phyloP scores from a whole-genome alignment of 805 yeast species.

The Spathaspora girioi region DNA sequence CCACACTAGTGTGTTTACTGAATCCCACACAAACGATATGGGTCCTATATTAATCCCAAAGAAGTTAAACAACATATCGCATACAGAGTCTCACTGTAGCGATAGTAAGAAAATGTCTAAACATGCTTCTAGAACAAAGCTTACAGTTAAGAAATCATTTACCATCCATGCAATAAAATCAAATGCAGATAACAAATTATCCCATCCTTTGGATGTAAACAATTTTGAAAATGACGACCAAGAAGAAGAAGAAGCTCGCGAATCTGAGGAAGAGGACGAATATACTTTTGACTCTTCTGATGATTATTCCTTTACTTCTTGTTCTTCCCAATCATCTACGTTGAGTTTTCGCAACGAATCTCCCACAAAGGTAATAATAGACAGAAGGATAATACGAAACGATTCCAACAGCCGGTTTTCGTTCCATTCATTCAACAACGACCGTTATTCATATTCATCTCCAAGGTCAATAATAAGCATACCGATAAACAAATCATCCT shows the following conservation, averaged over 20 bases:
- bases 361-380: neutral
- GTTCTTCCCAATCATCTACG: neutral
- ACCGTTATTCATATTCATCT: neutral
- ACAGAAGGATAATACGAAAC: neutral
- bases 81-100: neutral
- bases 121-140: neutral
- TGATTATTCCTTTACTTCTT: neutral
- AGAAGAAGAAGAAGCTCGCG: neutral
- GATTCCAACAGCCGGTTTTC: neutral
- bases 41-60: neutral
- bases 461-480: slow-evolving; percentile 3
- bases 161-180: slow-evolving; percentile 1
- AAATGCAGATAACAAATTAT: neutral
- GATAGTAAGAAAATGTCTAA: neutral
- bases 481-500: slow-evolving; percentile 1
- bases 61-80: neutral
- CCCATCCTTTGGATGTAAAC: slow-evolving; percentile 3
- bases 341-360: neutral
- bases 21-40: neutral
- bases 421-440: slow-evolving; percentile 3
- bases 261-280: slow-evolving; percentile 3
- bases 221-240: neutral
- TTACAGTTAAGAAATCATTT: slow-evolving; percentile 1
- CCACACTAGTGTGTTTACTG: neutral
- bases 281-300: slow-evolving; percentile 5